Evolutionary conservation across 2,329 filamentous ascomycete genomes (phyloP), one percentile per base, ranked within the genome.

Genomic region (Geosmithia putterillii): DNA sequence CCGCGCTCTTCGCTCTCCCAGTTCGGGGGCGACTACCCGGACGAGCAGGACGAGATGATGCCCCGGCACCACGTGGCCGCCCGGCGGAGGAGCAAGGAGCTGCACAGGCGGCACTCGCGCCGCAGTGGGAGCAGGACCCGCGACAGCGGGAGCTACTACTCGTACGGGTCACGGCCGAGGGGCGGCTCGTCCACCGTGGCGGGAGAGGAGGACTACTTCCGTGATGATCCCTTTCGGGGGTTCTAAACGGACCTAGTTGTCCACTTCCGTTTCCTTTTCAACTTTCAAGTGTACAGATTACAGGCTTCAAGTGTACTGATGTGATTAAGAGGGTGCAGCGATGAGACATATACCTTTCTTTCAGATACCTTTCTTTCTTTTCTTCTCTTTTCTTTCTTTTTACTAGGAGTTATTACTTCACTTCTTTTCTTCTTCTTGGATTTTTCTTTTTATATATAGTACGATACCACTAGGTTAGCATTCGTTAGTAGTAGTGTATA

Each of bases 221-320:
- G 70, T 34, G 73, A 79, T 20, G 76, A 82, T 48, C 77, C 77
- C 1, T 81, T 81, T 50, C 69, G 66, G 50, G 76, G 76, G 3
- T 81, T 81, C 51, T 81, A 55, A 60, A 18, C n/a, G 34, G 34
- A 7, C 7, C 34, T 25, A 7, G 23, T 25, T 10, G 23, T 25
- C 34, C 15, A 6, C 15, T n/a, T 18, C 7, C 5, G 34, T 15
- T 18, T 15, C 15, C 15, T 7, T 7, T 36, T 18, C 34, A 6
- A 14, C 7, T 36, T 15, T 15, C 7, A 18, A 7, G 19, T 38
- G 36, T 38, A 19, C 10, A 19, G 14, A 38, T n/a, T 36, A 36
- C 15, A 36, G 7, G 7, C 6, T 7, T 36, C 15, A 7, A 7
- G 23, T 25, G 10, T 25, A 25, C 10, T 25, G 23, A 25, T 25